Conservation (phyloP, 2,329 filamentous ascomycete genomes). For the Curvularia hawaiiensis region DNA sequence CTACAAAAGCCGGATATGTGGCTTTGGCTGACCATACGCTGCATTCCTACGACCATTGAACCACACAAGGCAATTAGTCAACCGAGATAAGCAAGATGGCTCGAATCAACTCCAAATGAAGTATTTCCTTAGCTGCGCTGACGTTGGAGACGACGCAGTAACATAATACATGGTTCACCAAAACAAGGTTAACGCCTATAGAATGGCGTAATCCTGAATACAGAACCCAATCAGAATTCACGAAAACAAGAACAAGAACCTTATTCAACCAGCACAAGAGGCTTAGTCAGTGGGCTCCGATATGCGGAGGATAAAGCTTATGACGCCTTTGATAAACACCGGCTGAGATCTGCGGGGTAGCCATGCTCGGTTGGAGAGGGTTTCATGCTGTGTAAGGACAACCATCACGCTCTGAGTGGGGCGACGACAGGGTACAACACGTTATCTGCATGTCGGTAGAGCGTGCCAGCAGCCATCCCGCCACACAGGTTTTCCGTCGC, state of each 20-base stretch:
- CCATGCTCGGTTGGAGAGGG: constrained; percentile 17
- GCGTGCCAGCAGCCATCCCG: not conserved
- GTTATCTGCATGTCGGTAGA: constrained; percentile 6
- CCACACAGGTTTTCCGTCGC: not conserved
- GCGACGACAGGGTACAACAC: constrained; percentile 1
- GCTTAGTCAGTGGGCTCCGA: constrained; percentile 41
- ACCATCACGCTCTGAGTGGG: not conserved
- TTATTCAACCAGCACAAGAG: constrained; percentile 36
- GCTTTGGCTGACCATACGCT: constrained; percentile 58
- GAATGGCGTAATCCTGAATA: constrained; percentile 41
- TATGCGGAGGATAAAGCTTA: constrained; percentile 27
- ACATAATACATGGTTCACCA: constrained; percentile 29
- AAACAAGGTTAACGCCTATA: constrained; percentile 35
- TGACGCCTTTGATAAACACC: constrained; percentile 11
- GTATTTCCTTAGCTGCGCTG: constrained; percentile 30
- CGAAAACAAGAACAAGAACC: constrained; percentile 34
- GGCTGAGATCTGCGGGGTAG: constrained; percentile 17
- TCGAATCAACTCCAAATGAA: constrained; percentile 15
- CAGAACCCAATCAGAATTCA: constrained; percentile 37
- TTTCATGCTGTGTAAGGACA: constrained; percentile 1
- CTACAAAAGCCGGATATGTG: constrained; percentile 53
- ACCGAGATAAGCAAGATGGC: not conserved
- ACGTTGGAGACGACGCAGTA: constrained; percentile 44
- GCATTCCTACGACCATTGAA: constrained; percentile 60
- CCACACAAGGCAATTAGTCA: constrained; percentile 50